Base-by-base conservation (phyloP, 2,329 filamentous ascomycete genomes). In the Rutstroemia sp. region DNA sequence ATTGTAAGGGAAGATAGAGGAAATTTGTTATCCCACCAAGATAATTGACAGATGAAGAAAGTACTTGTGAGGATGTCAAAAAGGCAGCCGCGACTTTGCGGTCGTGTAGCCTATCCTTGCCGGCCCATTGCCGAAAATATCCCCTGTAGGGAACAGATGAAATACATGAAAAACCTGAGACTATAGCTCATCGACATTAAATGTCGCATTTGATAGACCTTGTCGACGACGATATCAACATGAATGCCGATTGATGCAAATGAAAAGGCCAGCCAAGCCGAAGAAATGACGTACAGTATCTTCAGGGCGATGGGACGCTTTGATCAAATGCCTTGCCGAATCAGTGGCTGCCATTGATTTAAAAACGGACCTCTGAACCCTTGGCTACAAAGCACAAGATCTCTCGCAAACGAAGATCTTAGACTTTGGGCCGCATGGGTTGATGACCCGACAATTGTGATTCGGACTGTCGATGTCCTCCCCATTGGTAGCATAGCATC, bases 21-120 rank as follows among this genome's bases (percentile, higher is more conserved):
- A 44, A 7, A 51, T 44, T 55, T 45, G 16, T 42, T 14, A 19
- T 19, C 37, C 23, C 21, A 2, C 23, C 21, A 17, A 12, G 17
- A 50, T 51, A 47, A 25, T 17, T 23, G 44, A 30, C 16, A 27
- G 41, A 44, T 25, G 38, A 44, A 17, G 53, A 51, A 55, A 37
- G 46, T 25, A 37, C 46, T 51, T n/a, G 50, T 38, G 53, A 37
- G 38, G 38, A 9, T 25, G 25, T 2, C 10, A 17, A 51, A 12
- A 27, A 23, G 25, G 47, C 34, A 55, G 50, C 42, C 6, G 39
- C 53, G 53, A 55, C 46, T 41, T 42, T 27, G 46, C 39, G 48
- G 37, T 30, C 21, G 21, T 23, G 37, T 21, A 21, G n/a, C 21
- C 21, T 23, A 7, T 10, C 21, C 16, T 44, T 23, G 10, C 41